Percentiles rank a stretch among this genome's conserved stretches.
phyloP scores from a whole-genome alignment of 1,284 basidiomycete species.

The Coniophora puteana region DNA sequence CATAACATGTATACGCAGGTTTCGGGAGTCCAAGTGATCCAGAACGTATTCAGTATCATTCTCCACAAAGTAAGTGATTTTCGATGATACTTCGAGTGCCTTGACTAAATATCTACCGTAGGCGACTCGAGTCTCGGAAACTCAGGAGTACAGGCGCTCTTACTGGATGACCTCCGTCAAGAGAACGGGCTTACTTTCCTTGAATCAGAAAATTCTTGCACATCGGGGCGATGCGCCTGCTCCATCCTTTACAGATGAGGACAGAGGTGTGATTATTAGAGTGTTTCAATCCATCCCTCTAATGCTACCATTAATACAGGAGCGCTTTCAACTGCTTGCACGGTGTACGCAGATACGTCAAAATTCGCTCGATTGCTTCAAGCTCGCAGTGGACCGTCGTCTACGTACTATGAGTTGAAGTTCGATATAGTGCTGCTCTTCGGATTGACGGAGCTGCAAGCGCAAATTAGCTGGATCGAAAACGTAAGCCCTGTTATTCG shows the following conservation, averaged over 20 bases:
- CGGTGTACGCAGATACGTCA: constrained; percentile 32
- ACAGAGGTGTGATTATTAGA: constrained; percentile 13
- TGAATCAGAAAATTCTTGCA: constrained; percentile 16
- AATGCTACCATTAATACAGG: constrained; percentile 23
- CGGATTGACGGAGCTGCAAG: constrained; percentile 41
- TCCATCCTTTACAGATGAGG: constrained; percentile 18
- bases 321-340: constrained; percentile 31
- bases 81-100: neutral
- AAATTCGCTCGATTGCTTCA: constrained; percentile 19
- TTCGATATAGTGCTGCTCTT: constrained; percentile 38
- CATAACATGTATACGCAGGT: constrained; percentile 10
- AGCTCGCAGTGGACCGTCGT: constrained; percentile 24
- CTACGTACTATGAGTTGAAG: constrained; percentile 28
- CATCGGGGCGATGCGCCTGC: constrained; percentile 19
- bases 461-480: constrained; percentile 39
- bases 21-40: constrained; percentile 18
- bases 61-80: constrained; percentile 22
- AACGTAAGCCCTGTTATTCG: constrained; percentile 21
- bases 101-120: constrained; percentile 9
- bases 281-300: neutral
- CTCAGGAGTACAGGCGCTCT: constrained; percentile 24
- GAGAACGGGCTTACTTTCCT: constrained; percentile 15
- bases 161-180: constrained; percentile 27
- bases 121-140: constrained; percentile 28
- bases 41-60: constrained; percentile 22